Percentiles rank a stretch among this genome's conserved stretches.
These are phyloP conservation scores for Citrus sp. DNA, from an alignment of 345 rosid genomes.

Conservation along the genomic window DNA sequence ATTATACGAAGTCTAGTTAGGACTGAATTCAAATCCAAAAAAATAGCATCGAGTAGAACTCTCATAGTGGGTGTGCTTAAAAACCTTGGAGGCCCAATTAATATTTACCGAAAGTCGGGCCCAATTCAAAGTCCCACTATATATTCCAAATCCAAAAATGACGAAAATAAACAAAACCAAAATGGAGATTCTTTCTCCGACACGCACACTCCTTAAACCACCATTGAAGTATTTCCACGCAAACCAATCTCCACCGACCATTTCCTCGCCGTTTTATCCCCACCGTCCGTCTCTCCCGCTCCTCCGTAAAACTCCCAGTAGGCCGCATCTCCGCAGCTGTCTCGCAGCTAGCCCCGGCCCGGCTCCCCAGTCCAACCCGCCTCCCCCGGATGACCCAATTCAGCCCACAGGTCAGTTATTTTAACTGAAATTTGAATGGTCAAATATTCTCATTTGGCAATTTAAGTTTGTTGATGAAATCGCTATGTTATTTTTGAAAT, in stretches of 20 bases:
- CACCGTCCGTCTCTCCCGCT: slow-evolving; percentile 22
- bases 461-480: neutral
- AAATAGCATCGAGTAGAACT: no score
- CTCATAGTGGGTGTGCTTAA: neutral
- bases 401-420: slow-evolving; percentile 33
- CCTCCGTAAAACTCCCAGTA: slow-evolving; percentile 1
- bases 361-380: slow-evolving; percentile 40
- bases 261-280: slow-evolving; percentile 10
- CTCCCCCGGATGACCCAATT: slow-evolving; percentile 33
- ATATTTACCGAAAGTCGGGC: neutral
- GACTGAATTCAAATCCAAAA: no score
- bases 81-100: neutral
- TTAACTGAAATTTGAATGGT: neutral
- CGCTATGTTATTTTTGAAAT: neutral
- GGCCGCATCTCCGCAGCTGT: slow-evolving; percentile 17
- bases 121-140: neutral
- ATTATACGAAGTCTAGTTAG: no score
- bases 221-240: neutral
- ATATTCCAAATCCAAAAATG: neutral
- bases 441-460: neutral
- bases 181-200: slow-evolving; percentile 26
- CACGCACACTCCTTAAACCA: neutral
- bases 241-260: slow-evolving; percentile 10
- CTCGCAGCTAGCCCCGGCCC: slow-evolving; percentile 32
- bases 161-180: neutral